phyloP scores from a whole-genome alignment of 495 filamentous ascomycete genomes.

The Aspergillus avenaceus region DNA sequence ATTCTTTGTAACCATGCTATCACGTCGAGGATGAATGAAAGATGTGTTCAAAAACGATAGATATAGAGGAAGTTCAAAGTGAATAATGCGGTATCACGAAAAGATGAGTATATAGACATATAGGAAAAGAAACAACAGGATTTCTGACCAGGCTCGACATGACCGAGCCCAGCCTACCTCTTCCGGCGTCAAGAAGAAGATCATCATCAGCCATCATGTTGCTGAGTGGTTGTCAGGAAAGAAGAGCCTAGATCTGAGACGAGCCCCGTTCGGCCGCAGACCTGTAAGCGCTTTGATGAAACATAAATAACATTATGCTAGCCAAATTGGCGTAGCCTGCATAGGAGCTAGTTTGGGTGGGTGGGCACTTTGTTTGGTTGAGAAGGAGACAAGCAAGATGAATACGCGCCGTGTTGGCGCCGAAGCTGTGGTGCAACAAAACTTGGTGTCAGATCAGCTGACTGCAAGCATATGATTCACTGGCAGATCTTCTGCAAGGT shows the following conservation, averaged over 20 bases:
- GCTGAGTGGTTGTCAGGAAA: constrained; percentile 10
- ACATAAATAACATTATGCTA: constrained; percentile 22
- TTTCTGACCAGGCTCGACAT: constrained; percentile 7
- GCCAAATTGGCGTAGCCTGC: constrained; percentile 1
- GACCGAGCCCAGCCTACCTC: constrained; percentile 8
- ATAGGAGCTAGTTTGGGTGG: background rate
- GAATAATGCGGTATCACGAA: background rate
- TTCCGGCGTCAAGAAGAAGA: constrained; percentile 14
- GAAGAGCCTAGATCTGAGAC: constrained; percentile 23
- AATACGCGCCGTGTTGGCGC: constrained; percentile 37
- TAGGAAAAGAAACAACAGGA: constrained; percentile 4
- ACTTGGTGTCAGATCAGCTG: constrained; percentile 19
- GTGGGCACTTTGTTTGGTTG: constrained; percentile 23
- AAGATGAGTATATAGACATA: background rate
- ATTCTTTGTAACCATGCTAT: constrained; percentile 25
- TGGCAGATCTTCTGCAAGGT: too few species aligned
- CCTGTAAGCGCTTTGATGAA: constrained; percentile 36
- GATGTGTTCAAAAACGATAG: background rate
- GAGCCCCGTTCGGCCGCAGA: constrained; percentile 13
- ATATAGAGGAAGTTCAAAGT: background rate
- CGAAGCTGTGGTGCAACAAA: constrained; percentile 18
- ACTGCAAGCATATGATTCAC: background rate
- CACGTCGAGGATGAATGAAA: background rate
- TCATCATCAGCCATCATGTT: constrained; percentile 5
- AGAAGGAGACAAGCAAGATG: constrained; percentile 11